Evolutionary conservation across 2,329 filamentous ascomycete genomes (phyloP).

Genomic region (Lasiodiplodia hormozganensis): DNA sequence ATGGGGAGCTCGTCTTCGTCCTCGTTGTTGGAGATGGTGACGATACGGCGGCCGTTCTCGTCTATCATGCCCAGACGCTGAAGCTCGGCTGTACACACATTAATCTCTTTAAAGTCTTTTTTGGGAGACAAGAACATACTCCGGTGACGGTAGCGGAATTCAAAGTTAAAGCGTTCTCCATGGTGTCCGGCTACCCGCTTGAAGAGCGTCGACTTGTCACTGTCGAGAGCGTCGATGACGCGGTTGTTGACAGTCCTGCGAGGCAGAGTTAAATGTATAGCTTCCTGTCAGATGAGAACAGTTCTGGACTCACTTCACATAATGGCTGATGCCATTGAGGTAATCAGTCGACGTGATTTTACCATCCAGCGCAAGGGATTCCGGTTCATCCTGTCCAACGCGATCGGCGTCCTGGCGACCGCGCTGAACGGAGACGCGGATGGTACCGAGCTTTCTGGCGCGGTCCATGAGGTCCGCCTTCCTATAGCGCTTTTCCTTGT

Average conservation of each 20-base stretch:
- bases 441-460: not conserved
- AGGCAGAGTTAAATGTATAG: not conserved
- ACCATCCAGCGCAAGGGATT: not conserved
- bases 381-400: not conserved
- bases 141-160: constrained; percentile 19
- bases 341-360: not conserved
- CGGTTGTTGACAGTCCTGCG: not conserved
- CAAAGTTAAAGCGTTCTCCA: constrained; percentile 10
- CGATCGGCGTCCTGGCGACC: not conserved
- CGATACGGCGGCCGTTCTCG: not conserved
- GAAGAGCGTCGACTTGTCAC: constrained; percentile 6
- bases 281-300: not conserved
- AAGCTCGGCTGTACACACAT: constrained; percentile 3
- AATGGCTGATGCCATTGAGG: constrained; percentile 4
- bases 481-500: not conserved
- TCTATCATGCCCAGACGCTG: constrained; percentile 16
- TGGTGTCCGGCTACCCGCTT: not conserved
- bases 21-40: not conserved
- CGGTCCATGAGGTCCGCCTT: not conserved
- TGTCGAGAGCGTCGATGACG: not conserved
- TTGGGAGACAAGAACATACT: not conserved
- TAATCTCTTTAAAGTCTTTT: not conserved
- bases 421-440: constrained; percentile 24
- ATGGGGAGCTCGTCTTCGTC: not conserved
- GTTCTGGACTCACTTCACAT: constrained; percentile 1